Evolutionary conservation across 345 rosid genomes (phyloP), one percentile per base, ranked within the genome.

Genomic region (Citrus australasica): DNA sequence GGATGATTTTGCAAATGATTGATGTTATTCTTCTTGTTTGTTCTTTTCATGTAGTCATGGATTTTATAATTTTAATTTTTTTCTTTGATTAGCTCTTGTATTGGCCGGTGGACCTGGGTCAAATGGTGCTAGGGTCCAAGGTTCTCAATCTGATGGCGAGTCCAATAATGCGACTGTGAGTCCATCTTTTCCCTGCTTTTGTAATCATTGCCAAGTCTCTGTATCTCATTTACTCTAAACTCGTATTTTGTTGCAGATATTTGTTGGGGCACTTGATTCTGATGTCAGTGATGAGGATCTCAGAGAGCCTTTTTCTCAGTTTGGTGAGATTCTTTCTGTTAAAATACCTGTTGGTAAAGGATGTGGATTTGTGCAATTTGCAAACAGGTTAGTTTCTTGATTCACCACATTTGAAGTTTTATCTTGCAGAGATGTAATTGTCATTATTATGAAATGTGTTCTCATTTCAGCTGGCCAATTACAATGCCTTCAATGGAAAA

Each of bases 321-420:
- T 89, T 82, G 97, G 97, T 46, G 99, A 96, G 56, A 89, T 96
- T 80, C 79, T 92, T 48, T 96, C 97, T 69, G 98, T 96, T 82
- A 96, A 96, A 86, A 96, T 96, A 80, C 97, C 97, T 40, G 79
- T 84, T 37, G 96, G 97, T n/a, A 96, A 90, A 90, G 97, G 98
- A 82, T 96, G 99, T 61, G 98, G 97, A 17, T 96, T 96, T 81
- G 97, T 93, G 70, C 98, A 91, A 69, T 89, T 90, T 83, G 86
- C 88, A 74, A 85, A 85, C 83, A 96, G 98, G 98, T 93, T 74
- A 33, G 71, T 24, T 46, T 28, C 32, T 74, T 73, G 51, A 67
- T 70, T 48, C 35, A 14, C 82, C 61, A 37, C 21, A 40, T 14
- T 69, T 76, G 60, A 58, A 62, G 40, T 71, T 56, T 56, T 28